Conservation (phyloP, 768 basidiomycete species). For the Imleria badia region DNA sequence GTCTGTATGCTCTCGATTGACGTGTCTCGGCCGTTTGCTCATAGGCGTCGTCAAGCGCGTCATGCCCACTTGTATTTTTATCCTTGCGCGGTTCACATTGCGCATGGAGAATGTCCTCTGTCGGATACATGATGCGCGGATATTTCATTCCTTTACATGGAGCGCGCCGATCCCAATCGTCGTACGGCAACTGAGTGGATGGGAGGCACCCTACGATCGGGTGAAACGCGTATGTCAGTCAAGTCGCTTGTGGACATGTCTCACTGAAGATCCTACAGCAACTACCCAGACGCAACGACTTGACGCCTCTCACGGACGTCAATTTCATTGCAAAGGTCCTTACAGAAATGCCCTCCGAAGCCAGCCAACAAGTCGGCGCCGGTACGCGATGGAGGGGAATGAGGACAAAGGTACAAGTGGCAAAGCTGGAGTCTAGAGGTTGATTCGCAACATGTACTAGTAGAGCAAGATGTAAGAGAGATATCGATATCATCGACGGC, state of each 20-base stretch:
- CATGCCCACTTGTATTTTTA: slow-evolving; percentile 93
- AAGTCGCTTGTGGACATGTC: not conserved
- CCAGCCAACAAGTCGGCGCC: slow-evolving; percentile 61
- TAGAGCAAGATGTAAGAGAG: slow-evolving; percentile 1
- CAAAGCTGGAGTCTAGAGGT: slow-evolving; percentile 16
- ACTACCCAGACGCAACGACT: slow-evolving; percentile 72
- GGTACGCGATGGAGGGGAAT: slow-evolving; percentile 87
- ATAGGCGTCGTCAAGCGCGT: slow-evolving; percentile 62
- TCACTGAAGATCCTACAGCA: slow-evolving; percentile 39
- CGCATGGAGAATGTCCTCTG: slow-evolving; percentile 96
- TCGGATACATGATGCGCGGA: slow-evolving; percentile 81
- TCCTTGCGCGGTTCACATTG: slow-evolving; percentile 85
- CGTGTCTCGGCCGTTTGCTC: not conserved
- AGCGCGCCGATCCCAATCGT: slow-evolving; percentile 57
- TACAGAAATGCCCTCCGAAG: slow-evolving; percentile 55
- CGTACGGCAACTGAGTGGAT: slow-evolving; percentile 81
- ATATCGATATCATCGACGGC: not conserved
- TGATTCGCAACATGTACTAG: slow-evolving; percentile 1
- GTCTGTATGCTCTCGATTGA: slow-evolving; percentile 48
- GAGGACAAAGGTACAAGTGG: slow-evolving; percentile 61
- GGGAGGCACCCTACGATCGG: slow-evolving; percentile 86
- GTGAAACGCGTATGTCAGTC: slow-evolving; percentile 64
- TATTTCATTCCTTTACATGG: slow-evolving; percentile 81
- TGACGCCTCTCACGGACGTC: slow-evolving; percentile 88
- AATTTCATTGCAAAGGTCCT: slow-evolving; percentile 77